Base-by-base conservation (phyloP, 257 asterid species). In the Plectranthus barbatus region DNA sequence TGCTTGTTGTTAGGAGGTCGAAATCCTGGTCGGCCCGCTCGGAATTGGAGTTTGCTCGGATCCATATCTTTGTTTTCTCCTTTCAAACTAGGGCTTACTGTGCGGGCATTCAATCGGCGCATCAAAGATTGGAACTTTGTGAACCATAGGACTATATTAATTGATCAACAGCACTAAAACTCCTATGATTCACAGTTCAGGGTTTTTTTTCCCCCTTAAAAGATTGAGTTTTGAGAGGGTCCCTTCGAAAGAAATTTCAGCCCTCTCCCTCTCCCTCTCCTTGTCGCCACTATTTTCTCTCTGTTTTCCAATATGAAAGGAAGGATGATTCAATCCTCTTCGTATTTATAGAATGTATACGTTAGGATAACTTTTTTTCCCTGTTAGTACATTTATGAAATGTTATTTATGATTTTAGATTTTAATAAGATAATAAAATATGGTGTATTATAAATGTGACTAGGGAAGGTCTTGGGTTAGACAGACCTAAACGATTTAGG, bases 81-180 rank as follows among this genome's bases (percentile, higher is more conserved):
- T 34, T 71, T 74, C 72, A 50, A 49, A 59, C 60, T 72, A 66
- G 82, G 78, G 74, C 72, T 79, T 62, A 73, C 80, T 68, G 69
- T 67, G 49, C 80, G 84, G 72, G 86, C 95, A 81, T 89, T 87
- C 75, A 90, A 82, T 82, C 97, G 92, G 86, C 94, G 99, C 99
- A 93, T 93, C 95, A 90, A 93, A 84, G 40, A 77, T 5, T 13
- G 49, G 66, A 71, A 65, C 68, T 60, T 72, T 66, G 80, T 57
- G 79, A 82, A 85, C 81, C 95, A 93, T 87, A 81, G 75, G 93
- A 79, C 21, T 18, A 39, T 49, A 9, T 59, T 31, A 39, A 55
- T 61, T 24, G 53, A 63, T 69, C 56, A 26, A 63, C 61, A 47
- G 31, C 62, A 68, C 69, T 41, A 70, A 53, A 39, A 51, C 5